Evolutionary conservation across 2,329 filamentous ascomycete species (phyloP).

Genomic region (Blastomyces gilchristii): DNA sequence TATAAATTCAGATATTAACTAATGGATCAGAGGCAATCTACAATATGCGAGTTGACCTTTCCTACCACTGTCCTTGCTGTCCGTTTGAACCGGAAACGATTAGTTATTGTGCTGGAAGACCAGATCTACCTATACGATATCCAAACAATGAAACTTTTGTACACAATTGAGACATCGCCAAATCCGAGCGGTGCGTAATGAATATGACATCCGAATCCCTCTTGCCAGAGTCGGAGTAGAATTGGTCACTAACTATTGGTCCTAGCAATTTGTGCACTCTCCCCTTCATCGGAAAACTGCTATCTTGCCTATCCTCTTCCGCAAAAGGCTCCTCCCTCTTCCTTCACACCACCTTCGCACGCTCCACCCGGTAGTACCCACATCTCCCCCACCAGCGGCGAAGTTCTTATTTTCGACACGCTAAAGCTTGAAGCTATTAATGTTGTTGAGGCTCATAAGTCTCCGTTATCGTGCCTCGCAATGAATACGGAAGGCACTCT

Average conservation of each 20-base stretch:
- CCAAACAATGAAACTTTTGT: slow-evolving; percentile 90
- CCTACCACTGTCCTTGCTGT: slow-evolving; percentile 93
- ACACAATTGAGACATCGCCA: slow-evolving; percentile 86
- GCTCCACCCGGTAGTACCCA: slow-evolving; percentile 72
- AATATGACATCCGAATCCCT: not conserved
- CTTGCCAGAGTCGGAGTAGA: not conserved
- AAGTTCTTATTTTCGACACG: slow-evolving; percentile 88
- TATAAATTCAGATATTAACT: slow-evolving; percentile 3
- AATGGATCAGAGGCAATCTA: slow-evolving; percentile 51
- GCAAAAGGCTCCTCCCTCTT: slow-evolving; percentile 45
- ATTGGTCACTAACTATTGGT: not conserved
- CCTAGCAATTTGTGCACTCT: slow-evolving; percentile 76
- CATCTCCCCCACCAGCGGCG: slow-evolving; percentile 74
- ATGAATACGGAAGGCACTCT: slow-evolving; percentile 87
- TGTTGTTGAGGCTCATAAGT: slow-evolving; percentile 88
- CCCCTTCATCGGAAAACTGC: slow-evolving; percentile 89
- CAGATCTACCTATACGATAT: slow-evolving; percentile 98
- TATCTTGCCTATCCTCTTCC: slow-evolving; percentile 91
- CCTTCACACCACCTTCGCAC: slow-evolving; percentile 58
- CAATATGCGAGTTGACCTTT: slow-evolving; percentile 97
- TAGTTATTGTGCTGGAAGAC: slow-evolving; percentile 88
- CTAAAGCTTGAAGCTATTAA: slow-evolving; percentile 84
- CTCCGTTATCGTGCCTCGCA: slow-evolving; percentile 79
- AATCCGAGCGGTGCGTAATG: slow-evolving; percentile 60
- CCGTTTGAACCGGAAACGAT: slow-evolving; percentile 82